Evolutionary conservation across 2,329 filamentous ascomycete genomes (phyloP), one percentile per base, ranked within the genome.

Genomic region (Didymosphaeria variabile): DNA sequence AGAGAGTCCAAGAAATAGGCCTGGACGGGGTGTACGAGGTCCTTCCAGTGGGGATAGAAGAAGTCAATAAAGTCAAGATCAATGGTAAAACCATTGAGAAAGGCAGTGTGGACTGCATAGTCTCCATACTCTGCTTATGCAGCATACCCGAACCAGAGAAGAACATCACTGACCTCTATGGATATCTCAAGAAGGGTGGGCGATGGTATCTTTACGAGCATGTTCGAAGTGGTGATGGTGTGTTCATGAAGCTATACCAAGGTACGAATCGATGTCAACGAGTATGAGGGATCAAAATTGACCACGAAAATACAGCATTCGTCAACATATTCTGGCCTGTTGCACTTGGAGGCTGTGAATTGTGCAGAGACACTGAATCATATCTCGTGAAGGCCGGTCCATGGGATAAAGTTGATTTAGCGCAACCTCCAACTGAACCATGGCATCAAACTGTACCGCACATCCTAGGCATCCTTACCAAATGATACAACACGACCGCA

Each of bases 171-270:
- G 64, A 68, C 45, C 55, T 68, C 5, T 50, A 64, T 31, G 52
- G 52, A n/a, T 68, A 68, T 17, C 32, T 68, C 26, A 66, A 65
- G 17, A 58, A 63, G 21, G 66, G 66, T 9, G 66, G 66, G 2
- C 54, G 60, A 32, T 68, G 66, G 66, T 68, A 68, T 38, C 34
- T 68, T 19, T 68, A 65, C 23, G 66, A 68, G 58, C 66, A 68
- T 29, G 66, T 68, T 13, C 40, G 12, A 1, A 50, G 44, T n/a
- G 63, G 63, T 23, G 47, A 51, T 19, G 42, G 47, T 17, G 56
- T 57, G 63, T 46, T 55, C 1, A 68, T 68, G 62, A 61, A 55
- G 32, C n/a, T 66, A 6, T 68, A 68, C 44, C 66, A 68, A 60
- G 57, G 66, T 68, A 62, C 12, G 66, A 44, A 44, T 13, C 5